Base-by-base conservation (phyloP, 2,329 filamentous ascomycete species). In the Talaromyces amestolkiae region DNA sequence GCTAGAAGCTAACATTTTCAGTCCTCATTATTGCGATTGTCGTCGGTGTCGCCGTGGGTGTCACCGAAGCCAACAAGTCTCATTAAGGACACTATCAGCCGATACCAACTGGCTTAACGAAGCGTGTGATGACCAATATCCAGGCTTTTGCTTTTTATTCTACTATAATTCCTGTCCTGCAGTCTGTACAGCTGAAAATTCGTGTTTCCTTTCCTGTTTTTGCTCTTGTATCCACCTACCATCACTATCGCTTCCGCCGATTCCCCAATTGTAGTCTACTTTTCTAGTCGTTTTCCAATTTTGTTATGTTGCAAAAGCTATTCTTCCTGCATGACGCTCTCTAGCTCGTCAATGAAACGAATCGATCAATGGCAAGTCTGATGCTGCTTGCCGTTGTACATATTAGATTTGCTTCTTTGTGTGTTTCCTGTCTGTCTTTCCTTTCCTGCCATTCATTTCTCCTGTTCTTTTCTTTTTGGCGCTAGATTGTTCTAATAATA, bases 21-120 rank as follows among this genome's bases (percentile, higher is more conserved):
- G 84, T 85, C 63, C 74, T 85, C 67, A 85, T 86, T 70, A 80
- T 86, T 69, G 75, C 80, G 63, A 82, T 86, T 70, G 78, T 86
- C 63, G 77, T 85, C 49, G 81, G 80, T 71, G 77, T 85, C 68
- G 81, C 78, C 61, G 81, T 84, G 61, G 77, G 80, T 70, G 78
- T 84, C 69, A 80, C 77, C 66, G 71, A 78, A 63, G 68, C 66
- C 67, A 72, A 72, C 65, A 64, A 64, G 19, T 13, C 45, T 49
- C 59, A 62, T 39, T 51, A 35, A 39, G 35, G 45, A 35, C 13
- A 19, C 43, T 9, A 47, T 19, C 37, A 35, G 31, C 15, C 24
- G 58, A 63, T 71, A 72, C 65, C 68, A 68, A 64, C n/a, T 63
- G 54, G 49, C 59, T 49, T 47, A 39, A 61, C 59, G 37, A 47